phyloP scores from a whole-genome alignment of 169 alveolate species.

The Plasmodium billcollinsi region DNA sequence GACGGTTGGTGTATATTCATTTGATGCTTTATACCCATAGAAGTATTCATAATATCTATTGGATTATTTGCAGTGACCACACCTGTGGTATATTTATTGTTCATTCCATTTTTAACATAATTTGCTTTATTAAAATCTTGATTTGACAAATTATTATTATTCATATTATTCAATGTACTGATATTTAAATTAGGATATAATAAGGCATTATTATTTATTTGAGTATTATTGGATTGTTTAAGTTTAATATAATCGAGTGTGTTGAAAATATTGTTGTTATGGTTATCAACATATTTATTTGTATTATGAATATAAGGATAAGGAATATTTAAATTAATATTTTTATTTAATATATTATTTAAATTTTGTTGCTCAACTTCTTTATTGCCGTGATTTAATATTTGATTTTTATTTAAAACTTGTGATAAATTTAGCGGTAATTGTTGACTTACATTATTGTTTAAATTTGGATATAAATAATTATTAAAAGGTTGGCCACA shows the following conservation, averaged over 20 bases:
- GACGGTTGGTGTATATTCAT: too few species aligned
- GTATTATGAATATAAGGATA: neutral
- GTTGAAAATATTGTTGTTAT: neutral
- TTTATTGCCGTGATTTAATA: neutral
- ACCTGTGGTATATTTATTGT: neutral
- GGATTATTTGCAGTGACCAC: neutral
- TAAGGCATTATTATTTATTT: neutral
- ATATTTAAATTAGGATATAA: constrained; percentile 19
- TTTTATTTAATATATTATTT: neutral
- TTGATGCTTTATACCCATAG: too few species aligned
- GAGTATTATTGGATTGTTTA: constrained; percentile 6
- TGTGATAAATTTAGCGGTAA: neutral
- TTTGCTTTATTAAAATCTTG: neutral
- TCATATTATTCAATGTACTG: neutral
- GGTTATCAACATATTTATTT: constrained; percentile 3
- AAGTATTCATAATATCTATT: neutral
- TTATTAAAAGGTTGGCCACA: neutral
- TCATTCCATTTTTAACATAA: neutral
- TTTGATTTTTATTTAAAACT: neutral
- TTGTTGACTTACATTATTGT: neutral
- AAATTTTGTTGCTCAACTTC: neutral
- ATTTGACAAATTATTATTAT: neutral
- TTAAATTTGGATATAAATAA: neutral
- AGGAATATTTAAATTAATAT: constrained; percentile 2
- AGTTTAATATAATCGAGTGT: constrained; percentile 12